Evolutionary conservation across 2,329 filamentous ascomycete genomes (phyloP), one percentile per base, ranked within the genome.

Genomic region (Blastomyces emzantsi): DNA sequence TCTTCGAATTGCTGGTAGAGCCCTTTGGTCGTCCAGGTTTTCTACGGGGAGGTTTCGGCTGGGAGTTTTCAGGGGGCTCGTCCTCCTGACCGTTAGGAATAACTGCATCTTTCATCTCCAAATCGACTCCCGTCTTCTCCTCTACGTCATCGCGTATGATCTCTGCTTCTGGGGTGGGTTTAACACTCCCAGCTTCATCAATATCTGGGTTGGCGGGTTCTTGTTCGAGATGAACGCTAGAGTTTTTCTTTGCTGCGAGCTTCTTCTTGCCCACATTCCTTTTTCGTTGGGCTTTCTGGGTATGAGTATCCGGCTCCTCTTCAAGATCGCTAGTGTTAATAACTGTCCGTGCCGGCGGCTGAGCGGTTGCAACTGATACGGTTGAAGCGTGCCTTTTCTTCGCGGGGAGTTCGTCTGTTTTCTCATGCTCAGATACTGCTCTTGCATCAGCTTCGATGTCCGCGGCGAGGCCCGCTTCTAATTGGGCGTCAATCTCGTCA

Each of bases 401-500:
- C 22, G 33, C 15, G 58, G 58, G 6, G 51, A 52, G 59, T 56
- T 11, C 51, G 36, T 57, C 52, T 39, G 28, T 11, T 22, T 80
- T 73, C 43, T 80, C 78, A 55, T 85, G 83, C 17, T 83, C 80
- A 39, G 86, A 82, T 1, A 79, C 81, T 33, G 83, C 70, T 1
- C 80, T 43, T 47, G 9, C 56, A 36, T 59, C 41, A 59, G 22
- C 22, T n/a, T 33, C 58, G 19, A 60, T 82, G 39, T 80, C 77
- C 54, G 51, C 57, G 25, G 87, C 83, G 11, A 90, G 79, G 64
- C 88, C 87, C 1, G 83, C 85, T 69, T 88, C 83, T 0, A 90
- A 77, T 59, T 85, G 84, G 28, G 82, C 82, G 61, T 90, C 85
- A 47, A 90, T 82, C 66, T 89, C 87, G 1, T 85, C 83, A 65